Evolutionary conservation across 768 basidiomycete genomes (phyloP).

Genomic region (Saitozyma sp.): DNA sequence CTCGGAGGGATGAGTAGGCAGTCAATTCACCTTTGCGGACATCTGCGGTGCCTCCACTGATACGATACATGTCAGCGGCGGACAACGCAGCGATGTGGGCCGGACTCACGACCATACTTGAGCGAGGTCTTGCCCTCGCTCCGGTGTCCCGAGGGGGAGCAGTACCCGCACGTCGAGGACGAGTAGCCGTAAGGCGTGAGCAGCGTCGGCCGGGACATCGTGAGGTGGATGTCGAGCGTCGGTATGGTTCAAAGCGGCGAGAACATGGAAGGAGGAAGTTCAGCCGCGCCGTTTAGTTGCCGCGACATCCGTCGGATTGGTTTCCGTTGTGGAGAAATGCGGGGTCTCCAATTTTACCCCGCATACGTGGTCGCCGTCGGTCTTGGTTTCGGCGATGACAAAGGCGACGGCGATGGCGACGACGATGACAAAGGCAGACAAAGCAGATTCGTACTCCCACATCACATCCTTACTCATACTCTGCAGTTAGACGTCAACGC

Average conservation of each 20-base stretch:
- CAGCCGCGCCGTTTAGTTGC: too few relatives aligned
- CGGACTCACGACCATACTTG: constrained; percentile 48
- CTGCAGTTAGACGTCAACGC: too few relatives aligned
- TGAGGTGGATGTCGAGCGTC: neutral
- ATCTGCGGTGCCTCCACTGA: constrained; percentile 43
- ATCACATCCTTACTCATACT: too few relatives aligned
- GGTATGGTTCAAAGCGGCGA: too few relatives aligned
- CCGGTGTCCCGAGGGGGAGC: constrained; percentile 34
- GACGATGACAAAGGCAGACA: neutral
- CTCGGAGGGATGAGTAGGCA: neutral
- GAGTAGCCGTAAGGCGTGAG: constrained; percentile 21
- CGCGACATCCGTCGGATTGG: too few relatives aligned
- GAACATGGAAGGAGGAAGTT: too few relatives aligned
- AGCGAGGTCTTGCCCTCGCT: constrained; percentile 19
- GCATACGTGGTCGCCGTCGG: neutral
- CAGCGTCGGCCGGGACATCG: constrained; percentile 17
- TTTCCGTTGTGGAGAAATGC: too few relatives aligned
- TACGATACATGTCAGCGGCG: neutral
- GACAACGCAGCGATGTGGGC: neutral
- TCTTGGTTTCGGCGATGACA: neutral
- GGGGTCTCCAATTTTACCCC: too few relatives aligned
- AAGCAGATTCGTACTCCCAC: too few relatives aligned
- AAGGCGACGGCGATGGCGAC: neutral
- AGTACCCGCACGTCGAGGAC: constrained; percentile 47
- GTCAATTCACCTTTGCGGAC: constrained; percentile 25